These are phyloP conservation scores for Calophaca sinica DNA, from an alignment of 306 rosid genomes.

Conservation along the genomic window DNA sequence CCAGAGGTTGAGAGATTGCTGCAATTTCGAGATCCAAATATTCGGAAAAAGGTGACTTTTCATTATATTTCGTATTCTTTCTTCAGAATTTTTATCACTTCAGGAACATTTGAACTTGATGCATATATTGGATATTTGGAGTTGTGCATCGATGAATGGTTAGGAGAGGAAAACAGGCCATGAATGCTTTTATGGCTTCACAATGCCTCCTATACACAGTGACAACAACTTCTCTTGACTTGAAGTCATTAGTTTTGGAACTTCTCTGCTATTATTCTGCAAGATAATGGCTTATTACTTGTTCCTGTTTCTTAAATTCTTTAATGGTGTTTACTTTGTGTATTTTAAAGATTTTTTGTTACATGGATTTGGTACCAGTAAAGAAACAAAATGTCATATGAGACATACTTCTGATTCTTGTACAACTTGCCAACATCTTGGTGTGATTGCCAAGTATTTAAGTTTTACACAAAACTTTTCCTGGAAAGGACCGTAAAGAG, in stretches of 20 bases:
- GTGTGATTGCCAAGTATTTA: slow-evolving; percentile 8
- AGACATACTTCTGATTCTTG: slow-evolving; percentile 21
- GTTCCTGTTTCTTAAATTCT: slow-evolving; percentile 38
- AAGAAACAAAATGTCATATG: slow-evolving; percentile 27
- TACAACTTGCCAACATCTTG: not conserved
- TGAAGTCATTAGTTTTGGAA: slow-evolving; percentile 29
- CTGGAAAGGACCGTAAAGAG: not conserved
- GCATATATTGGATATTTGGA: slow-evolving; percentile 25
- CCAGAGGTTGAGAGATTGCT: slow-evolving; percentile 93
- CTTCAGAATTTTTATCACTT: slow-evolving; percentile 9
- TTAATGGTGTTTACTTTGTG: slow-evolving; percentile 6
- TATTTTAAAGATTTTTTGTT: slow-evolving; percentile 13
- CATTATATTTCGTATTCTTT: slow-evolving; percentile 18
- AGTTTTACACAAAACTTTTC: not conserved
- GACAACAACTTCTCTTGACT: slow-evolving; percentile 30
- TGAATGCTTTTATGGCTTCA: slow-evolving; percentile 33
- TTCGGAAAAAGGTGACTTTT: slow-evolving; percentile 83
- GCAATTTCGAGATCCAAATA: slow-evolving; percentile 95
- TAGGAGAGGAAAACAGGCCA: slow-evolving; percentile 23
- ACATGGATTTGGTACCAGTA: slow-evolving; percentile 6
- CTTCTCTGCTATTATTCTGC: slow-evolving; percentile 31
- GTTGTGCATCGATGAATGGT: slow-evolving; percentile 16
- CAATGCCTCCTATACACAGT: slow-evolving; percentile 8
- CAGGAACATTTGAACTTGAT: slow-evolving; percentile 25
- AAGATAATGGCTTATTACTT: slow-evolving; percentile 31